Percentiles rank a stretch among this genome's conserved stretches.
Evolutionary conservation across 139 green algal species (phyloP).

Genomic region (Chlorella sp.): DNA sequence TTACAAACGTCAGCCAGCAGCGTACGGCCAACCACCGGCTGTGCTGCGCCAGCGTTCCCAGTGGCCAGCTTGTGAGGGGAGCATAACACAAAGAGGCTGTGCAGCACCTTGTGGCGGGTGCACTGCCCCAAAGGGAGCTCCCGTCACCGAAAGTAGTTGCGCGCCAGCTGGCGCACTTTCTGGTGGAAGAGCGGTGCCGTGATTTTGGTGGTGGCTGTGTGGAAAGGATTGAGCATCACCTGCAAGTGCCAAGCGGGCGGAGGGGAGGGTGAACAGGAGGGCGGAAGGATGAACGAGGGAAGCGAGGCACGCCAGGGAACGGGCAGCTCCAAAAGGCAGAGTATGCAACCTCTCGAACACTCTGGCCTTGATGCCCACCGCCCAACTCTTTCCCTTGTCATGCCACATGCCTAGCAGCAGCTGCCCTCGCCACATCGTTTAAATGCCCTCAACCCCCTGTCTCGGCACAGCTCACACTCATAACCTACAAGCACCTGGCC

Average conservation of each 20-base stretch:
- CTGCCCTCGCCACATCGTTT: too few relatives aligned
- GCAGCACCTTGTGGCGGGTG: too few relatives aligned
- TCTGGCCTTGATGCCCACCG: too few relatives aligned
- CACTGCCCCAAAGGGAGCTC: not conserved
- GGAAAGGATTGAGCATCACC: constrained; percentile 90
- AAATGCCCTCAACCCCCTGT: too few relatives aligned
- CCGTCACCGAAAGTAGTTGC: constrained; percentile 34
- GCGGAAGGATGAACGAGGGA: not conserved
- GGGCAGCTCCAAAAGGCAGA: too few relatives aligned
- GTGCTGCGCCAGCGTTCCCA: too few relatives aligned
- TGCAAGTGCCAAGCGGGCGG: constrained; percentile 19
- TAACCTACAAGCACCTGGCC: too few relatives aligned
- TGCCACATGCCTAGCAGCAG: not conserved
- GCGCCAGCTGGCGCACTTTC: constrained; percentile 70
- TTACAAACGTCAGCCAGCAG: too few relatives aligned
- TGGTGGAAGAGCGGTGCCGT: constrained; percentile 77
- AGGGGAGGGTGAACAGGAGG: not conserved
- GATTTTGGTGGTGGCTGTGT: constrained; percentile 72
- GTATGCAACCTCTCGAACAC: not conserved
- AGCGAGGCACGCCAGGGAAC: not conserved
- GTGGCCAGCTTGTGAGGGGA: too few relatives aligned
- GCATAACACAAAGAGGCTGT: too few relatives aligned
- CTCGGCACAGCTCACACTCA: too few relatives aligned
- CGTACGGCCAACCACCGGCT: too few relatives aligned
- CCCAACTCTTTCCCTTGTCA: not conserved